phyloP scores from a whole-genome alignment of 1,139 yeast species.

The Magnusiomyces suaveolens region DNA sequence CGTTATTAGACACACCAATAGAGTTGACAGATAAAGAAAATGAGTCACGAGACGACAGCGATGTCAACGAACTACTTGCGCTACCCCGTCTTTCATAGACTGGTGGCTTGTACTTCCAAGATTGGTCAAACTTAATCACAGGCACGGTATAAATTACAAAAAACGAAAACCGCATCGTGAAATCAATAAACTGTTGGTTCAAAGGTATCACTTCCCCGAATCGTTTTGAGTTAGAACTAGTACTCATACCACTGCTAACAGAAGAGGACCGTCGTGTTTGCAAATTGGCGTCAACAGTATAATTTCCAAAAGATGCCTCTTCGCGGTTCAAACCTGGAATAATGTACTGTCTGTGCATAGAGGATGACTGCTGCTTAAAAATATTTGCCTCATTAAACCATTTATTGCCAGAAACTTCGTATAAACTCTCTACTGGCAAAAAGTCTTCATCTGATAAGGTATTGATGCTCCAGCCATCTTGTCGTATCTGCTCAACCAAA shows the following conservation, averaged over 20 bases:
- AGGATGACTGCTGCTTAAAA: slow-evolving; percentile 16
- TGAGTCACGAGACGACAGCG: neutral
- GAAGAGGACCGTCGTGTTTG: neutral
- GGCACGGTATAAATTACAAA: slow-evolving; percentile 7
- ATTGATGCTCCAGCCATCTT: slow-evolving; percentile 50
- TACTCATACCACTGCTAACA: neutral
- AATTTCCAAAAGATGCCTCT: neutral
- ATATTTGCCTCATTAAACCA: slow-evolving; percentile 34
- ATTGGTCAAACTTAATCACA: slow-evolving; percentile 2
- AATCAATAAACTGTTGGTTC: slow-evolving; percentile 7
- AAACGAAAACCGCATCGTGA: slow-evolving; percentile 12
- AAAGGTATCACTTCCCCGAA: slow-evolving; percentile 8
- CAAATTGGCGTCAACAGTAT: neutral
- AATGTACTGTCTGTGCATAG: slow-evolving; percentile 10
- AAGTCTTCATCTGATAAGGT: slow-evolving; percentile 38
- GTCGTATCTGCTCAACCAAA: slow-evolving; percentile 34
- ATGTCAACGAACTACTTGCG: neutral
- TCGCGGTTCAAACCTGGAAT: slow-evolving; percentile 13
- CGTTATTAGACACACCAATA: neutral
- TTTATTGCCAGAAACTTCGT: slow-evolving; percentile 36
- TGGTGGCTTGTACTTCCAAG: neutral
- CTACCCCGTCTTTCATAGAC: neutral
- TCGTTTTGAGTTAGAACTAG: neutral
- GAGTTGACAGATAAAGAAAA: too few species aligned
- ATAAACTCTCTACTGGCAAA: slow-evolving; percentile 40